Base-by-base conservation (phyloP, 768 basidiomycete genomes). In the Suillus decipiens region DNA sequence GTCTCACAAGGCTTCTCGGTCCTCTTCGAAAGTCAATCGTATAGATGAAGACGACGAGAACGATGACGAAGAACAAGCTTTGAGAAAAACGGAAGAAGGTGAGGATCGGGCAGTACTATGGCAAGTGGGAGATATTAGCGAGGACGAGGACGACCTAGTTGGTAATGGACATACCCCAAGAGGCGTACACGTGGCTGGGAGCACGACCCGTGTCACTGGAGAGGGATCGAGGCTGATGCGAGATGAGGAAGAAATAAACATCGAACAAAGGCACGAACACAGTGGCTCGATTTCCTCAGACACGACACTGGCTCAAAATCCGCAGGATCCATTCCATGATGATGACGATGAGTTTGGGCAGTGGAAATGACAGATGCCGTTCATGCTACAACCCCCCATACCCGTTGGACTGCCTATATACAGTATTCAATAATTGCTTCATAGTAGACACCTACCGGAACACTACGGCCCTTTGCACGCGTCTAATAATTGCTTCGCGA, bases 121-220 rank as follows among this genome's bases (percentile, higher is more conserved):
- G 92, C 82, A 88, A 53, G 80, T 94, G 2, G 90, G 92, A 2
- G 86, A 90, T 33, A 84, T 79, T 28, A 89, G 88, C 61, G 90
- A 90, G 57, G 86, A 86, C 5, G 89, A 91, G 24, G 84, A 82
- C 11, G 79, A 77, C 41, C 79, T 82, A 64, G 72, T 77, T 24
- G 78, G 81, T 56, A 73, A 66, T 60, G 74, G 72, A 57, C 72
- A 69, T 63, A 51, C 31, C 9, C 61, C 50, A 48, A 67, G 61
- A 56, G 68, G 70, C 37, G 64, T 70, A 61, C 64, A 67, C 63
- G 63, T 63, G 48, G 39, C 54, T 28, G 60, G 43, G 37, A 31
- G 11, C 61, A 63, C 56, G 28, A 60, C 41, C 36, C 67, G 55
- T 65, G 68, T 61, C 22, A 74, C 67, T 19, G 78, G 75, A 41